Base-by-base conservation (phyloP, 2,329 filamentous ascomycete genomes). In the Mycosphaerella sp. region DNA sequence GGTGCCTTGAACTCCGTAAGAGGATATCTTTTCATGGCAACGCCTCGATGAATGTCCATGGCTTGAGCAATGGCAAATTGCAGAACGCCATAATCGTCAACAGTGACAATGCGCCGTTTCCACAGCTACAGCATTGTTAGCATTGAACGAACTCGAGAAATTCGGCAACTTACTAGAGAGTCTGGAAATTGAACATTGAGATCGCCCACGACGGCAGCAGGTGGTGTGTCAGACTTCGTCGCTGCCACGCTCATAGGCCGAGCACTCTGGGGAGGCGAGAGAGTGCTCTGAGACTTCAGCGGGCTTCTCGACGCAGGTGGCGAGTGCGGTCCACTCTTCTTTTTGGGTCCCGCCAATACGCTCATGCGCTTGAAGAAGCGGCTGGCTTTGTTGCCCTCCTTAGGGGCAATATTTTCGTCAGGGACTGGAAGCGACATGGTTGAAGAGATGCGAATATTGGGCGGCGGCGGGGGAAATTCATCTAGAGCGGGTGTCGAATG, bases 141-240 rank as follows among this genome's bases (percentile, higher is more conserved):
- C 43, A 45, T 44, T n/a, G 39, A 31, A 12, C 23, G 8, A 10
- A 36, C 17, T 39, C 32, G 29, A 45, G 26, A 21, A 43, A 31
- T 26, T 29, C 6, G 9, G 9, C 11, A 43, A 66, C 75, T 66
- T 69, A 77, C 76, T 45, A 98, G 78, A 51, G 89, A 95, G 68
- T 97, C 92, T 0, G 93, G 93, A 69, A 98, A 96, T 69, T 98
- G 93, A 9, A 97, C 88, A 65, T 98, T 97, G 59, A 98, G 85
- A 66, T 96, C 89, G 46, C 91, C 89, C 70, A 95, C 80, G 58
- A 86, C 84, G 3, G 88, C 78, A 26, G 85, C 78, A 49, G 83
- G 74, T 36, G 73, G 74, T 47, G 70, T 73, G 57, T 76, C 74
- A 7, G 56, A 46, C 26, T 69, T 56, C 39, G 59, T 45, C 10